Evolutionary conservation across 768 basidiomycete species (phyloP), one percentile per base, ranked within the genome.

Genomic region (Tulasnella sp.): DNA sequence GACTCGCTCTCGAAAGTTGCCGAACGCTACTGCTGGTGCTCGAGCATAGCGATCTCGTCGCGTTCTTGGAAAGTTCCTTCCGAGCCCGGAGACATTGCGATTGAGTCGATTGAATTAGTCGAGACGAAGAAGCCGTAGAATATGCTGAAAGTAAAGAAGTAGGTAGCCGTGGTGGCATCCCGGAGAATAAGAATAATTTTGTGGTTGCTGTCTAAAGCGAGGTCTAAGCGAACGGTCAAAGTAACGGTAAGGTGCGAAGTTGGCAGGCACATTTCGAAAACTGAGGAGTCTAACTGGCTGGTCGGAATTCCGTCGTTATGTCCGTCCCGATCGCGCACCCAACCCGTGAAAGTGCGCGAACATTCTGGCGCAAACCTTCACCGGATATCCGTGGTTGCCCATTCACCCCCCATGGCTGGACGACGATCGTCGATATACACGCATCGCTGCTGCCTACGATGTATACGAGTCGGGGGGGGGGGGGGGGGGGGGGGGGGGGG

Each of bases 101-200:
- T 67, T 67, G 61, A 13, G 61, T 67, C 42, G 71, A 40, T 26
- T 40, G 71, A 18, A 72, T 40, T 46, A 48, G 44, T 6, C 74
- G 55, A 75, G 74, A 75, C 13, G 74, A 75, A 55, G 74, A 35
- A 57, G 51, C 20, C 23, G 46, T 37, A 48, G 44, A 42, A n/a
- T 46, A 51, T 29, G 37, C 29, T 13, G 51, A 75, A 9, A 72
- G 44, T 40, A 75, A 7, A 37, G 74, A 75, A 37, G 39, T 42
- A 75, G 74, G 74, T 37, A 75, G 46, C 37, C 74, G 74, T 75
- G 74, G 74, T 57, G 51, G 74, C 74, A 75, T 75, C 46, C 39
- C 39, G 5, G 18, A n/a, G 37, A 46, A 46, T 72, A 72, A 72
- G 15, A 35, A 67, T 67, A 67, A 35, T 35, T 42, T 70, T 18